A percentile compares a stretch with the other conserved stretches of the same genome.
Evolutionary conservation across 1,139 yeast species (phyloP).

Genomic region (Protomyces pachydermus): DNA sequence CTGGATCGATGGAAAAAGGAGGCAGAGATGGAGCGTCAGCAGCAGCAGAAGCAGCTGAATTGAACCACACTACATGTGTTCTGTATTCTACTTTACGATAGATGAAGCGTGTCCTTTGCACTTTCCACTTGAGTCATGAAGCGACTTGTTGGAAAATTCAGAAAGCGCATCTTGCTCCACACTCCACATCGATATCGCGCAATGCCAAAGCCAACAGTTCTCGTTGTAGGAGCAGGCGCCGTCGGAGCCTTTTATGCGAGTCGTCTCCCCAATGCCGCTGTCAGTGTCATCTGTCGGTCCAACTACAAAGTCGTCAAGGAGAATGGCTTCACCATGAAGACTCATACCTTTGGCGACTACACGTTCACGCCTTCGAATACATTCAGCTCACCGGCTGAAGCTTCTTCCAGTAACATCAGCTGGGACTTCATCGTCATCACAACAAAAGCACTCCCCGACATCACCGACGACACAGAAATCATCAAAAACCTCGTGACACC

Average conservation of each 20-base stretch:
- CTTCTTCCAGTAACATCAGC: constrained; percentile 37
- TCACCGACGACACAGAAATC: constrained; percentile 53
- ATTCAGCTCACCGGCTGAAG: constrained; percentile 43
- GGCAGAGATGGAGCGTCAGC: background rate
- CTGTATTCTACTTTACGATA: background rate
- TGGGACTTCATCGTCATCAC: constrained; percentile 52
- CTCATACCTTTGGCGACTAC: constrained; percentile 38
- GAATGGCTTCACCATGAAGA: constrained; percentile 57
- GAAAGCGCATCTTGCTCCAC: background rate
- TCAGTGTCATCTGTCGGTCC: constrained; percentile 48
- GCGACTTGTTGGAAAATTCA: background rate
- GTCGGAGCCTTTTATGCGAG: constrained; percentile 56
- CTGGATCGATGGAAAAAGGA: background rate
- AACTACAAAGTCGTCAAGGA: constrained; percentile 52
- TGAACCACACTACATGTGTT: background rate
- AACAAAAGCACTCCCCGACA: constrained; percentile 69
- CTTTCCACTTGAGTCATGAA: too few relatives aligned
- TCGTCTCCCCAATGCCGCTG: constrained; percentile 43
- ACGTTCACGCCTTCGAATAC: constrained; percentile 3
- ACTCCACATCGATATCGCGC: background rate
- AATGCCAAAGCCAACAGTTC: constrained; percentile 35
- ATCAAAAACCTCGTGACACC: constrained; percentile 51
- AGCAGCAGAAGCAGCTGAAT: background rate
- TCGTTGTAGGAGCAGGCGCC: constrained; percentile 67
- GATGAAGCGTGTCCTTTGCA: background rate